phyloP scores from a whole-genome alignment of 306 rosid genomes.

The Sindora glabra region DNA sequence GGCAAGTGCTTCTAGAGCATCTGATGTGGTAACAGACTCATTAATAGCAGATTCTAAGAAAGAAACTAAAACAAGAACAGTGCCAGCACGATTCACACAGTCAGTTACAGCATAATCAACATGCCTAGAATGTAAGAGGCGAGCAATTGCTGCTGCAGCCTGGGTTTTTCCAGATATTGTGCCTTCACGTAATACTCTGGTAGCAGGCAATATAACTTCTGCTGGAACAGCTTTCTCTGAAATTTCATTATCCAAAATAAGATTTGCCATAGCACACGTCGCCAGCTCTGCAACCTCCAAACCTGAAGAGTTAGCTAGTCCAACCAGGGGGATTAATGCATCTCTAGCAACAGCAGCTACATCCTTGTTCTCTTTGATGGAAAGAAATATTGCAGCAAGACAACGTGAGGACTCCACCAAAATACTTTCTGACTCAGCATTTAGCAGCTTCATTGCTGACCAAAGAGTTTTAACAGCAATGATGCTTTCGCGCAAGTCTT shows the following conservation, averaged over 20 bases:
- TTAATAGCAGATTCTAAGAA: slow-evolving; percentile 63
- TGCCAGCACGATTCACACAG: slow-evolving; percentile 74
- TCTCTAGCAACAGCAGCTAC: slow-evolving; percentile 74
- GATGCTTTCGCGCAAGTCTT: slow-evolving; percentile 86
- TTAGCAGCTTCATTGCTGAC: slow-evolving; percentile 66
- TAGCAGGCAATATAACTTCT: slow-evolving; percentile 84
- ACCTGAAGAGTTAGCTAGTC: slow-evolving; percentile 65
- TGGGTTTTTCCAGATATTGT: slow-evolving; percentile 66
- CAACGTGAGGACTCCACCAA: slow-evolving; percentile 77
- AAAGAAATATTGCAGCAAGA: slow-evolving; percentile 84
- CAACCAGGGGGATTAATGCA: slow-evolving; percentile 48
- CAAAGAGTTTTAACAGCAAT: slow-evolving; percentile 73
- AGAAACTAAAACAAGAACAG: slow-evolving; percentile 87
- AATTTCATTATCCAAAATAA: slow-evolving; percentile 70
- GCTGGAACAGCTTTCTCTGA: slow-evolving; percentile 70
- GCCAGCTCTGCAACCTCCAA: slow-evolving; percentile 88
- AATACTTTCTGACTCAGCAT: slow-evolving; percentile 71
- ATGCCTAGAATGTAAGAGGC: slow-evolving; percentile 66
- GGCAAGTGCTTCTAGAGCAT: slow-evolving; percentile 89
- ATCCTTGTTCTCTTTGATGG: slow-evolving; percentile 84
- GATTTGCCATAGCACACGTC: slow-evolving; percentile 86
- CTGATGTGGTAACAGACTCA: slow-evolving; percentile 65
- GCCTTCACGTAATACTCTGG: slow-evolving; percentile 83
- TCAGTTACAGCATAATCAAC: slow-evolving; percentile 64
- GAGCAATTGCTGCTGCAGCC: slow-evolving; percentile 95